Base-by-base conservation (phyloP, 371 early-diverging fungal genomes). In the Syncephalastrum contaminatum region DNA sequence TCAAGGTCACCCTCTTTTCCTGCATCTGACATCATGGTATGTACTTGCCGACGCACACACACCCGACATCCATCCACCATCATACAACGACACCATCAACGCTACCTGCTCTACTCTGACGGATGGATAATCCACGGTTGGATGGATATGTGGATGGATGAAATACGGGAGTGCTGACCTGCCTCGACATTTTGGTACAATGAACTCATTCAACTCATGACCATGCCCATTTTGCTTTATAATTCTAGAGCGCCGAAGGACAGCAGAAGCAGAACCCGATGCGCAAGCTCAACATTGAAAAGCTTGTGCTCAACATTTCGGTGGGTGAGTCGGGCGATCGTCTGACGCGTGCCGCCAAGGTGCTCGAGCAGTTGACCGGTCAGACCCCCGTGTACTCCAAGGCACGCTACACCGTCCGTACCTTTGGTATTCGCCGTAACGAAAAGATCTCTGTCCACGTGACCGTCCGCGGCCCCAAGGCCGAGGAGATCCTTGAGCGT, bases 361-460 rank as follows among this genome's bases (percentile, higher is more conserved):
- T 99, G 72, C 88, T 99, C 48, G 99, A 99, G 87, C 99, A 99
- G 85, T 87, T 99, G 68, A 98, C 99, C 67, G 99, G 99, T 64
- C 99, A 99, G 86, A 90, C 93, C 62, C 99, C 99, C 62, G 95
- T 98, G 69, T 94, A 93, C 88, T 96, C 98, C 78, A 99, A 99
- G 91, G 97, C 99, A 57, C 94, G 98, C 73, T 95, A 98, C 85
- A 99, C 99, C 47, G 97, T 99, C 82, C 92, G 99, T 84, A 90
- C 97, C 71, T 99, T 99, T 87, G 95, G 98, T 80, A 99, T 99
- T 81, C 94, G 99, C 82, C 92, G 99, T 91, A 99, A 99, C 92
- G 99, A 99, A 86, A 99, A 99, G 92, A 99, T 99, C 66, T 86
- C 99, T 54, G 93, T 95, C 58, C 97, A 99, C 90, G 95, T 95